These are phyloP conservation scores for Chaetomium sp. DNA, from an alignment of 2,329 filamentous ascomycete genomes.

Conservation along the genomic window DNA sequence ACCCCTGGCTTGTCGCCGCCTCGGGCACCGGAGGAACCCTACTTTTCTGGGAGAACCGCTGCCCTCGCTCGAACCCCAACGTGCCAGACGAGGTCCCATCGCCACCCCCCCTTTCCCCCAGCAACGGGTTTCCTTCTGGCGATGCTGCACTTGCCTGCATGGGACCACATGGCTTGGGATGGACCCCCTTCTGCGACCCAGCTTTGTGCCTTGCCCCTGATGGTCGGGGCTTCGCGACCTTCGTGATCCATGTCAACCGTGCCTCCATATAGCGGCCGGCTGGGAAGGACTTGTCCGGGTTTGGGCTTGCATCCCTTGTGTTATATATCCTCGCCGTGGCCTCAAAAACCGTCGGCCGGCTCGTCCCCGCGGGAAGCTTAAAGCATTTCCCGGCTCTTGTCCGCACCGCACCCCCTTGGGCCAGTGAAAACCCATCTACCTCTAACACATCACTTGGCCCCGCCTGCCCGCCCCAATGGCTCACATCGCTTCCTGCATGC, in stretches of 20 bases:
- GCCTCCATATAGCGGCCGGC: not conserved
- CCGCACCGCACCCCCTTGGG: slow-evolving; percentile 26
- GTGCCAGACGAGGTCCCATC: no score
- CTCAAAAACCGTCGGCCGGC: slow-evolving; percentile 25
- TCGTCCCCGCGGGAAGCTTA: slow-evolving; percentile 21
- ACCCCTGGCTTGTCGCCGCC: slow-evolving; percentile 13
- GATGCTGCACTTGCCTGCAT: slow-evolving; percentile 4
- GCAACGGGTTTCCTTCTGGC: slow-evolving; percentile 1
- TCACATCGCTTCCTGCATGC: slow-evolving; percentile 56
- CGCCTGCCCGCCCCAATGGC: slow-evolving; percentile 41
- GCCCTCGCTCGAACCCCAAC: no score
- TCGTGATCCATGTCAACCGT: slow-evolving; percentile 9
- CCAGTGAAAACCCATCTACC: slow-evolving; percentile 23
- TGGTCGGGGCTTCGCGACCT: slow-evolving; percentile 11
- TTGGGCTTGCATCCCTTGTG: slow-evolving; percentile 21
- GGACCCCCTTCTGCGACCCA: slow-evolving; percentile 6
- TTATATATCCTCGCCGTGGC: slow-evolving; percentile 29
- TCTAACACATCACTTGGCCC: slow-evolving; percentile 23
- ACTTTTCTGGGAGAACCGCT: no score
- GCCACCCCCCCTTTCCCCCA: no score
- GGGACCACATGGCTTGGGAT: slow-evolving; percentile 7
- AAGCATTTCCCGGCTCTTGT: slow-evolving; percentile 29
- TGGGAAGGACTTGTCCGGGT: slow-evolving; percentile 6
- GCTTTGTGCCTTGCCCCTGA: slow-evolving; percentile 11
- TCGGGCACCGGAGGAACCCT: no score